Percentiles rank a stretch among this genome's conserved stretches.
phyloP scores from a whole-genome alignment of 495 filamentous ascomycete genomes.

The Peziza echinospora region DNA sequence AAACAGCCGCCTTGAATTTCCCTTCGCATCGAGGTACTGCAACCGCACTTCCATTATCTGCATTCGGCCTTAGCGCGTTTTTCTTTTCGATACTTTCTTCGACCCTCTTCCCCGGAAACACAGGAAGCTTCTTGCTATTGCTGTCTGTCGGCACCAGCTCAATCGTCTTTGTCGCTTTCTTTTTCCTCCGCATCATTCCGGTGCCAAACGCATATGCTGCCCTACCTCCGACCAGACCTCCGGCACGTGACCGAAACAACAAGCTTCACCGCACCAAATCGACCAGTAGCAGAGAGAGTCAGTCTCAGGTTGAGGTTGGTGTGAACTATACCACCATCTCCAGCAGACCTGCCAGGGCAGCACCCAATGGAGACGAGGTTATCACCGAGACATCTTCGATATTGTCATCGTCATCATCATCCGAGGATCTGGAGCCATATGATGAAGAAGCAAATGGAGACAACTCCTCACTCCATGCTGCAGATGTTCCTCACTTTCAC shows the following conservation, averaged over 20 bases:
- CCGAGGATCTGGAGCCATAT: conserved; percentile 21
- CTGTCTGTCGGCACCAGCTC: conserved; percentile 59
- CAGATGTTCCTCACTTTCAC: conserved; percentile 15
- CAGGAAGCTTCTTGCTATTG: conserved; percentile 54
- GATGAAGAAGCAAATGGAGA: conserved; percentile 25
- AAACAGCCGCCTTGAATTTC: conserved; percentile 70
- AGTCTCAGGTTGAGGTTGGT: conserved; percentile 40
- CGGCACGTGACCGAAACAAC: conserved; percentile 29
- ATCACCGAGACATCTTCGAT: conserved; percentile 54
- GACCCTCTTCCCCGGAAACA: conserved; percentile 65
- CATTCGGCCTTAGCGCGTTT: conserved; percentile 86
- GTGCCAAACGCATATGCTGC: conserved; percentile 39
- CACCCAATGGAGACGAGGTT: conserved; percentile 5
- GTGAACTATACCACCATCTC: conserved; percentile 4
- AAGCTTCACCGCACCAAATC: conserved; percentile 41
- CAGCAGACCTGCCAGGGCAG: conserved; percentile 6
- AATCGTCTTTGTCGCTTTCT: conserved; percentile 49
- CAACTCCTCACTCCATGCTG: conserved; percentile 12
- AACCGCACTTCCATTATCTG: conserved; percentile 76
- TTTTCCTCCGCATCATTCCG: conserved; percentile 62
- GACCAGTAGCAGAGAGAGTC: conserved; percentile 25
- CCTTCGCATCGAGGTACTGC: conserved; percentile 80
- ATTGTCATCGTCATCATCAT: conserved; percentile 38
- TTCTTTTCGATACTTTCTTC: conserved; percentile 71
- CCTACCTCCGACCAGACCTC: conserved; percentile 31